Evolutionary conservation across 352 stramenopile genomes (phyloP).

Genomic region (Phytophthora chlamydospora): DNA sequence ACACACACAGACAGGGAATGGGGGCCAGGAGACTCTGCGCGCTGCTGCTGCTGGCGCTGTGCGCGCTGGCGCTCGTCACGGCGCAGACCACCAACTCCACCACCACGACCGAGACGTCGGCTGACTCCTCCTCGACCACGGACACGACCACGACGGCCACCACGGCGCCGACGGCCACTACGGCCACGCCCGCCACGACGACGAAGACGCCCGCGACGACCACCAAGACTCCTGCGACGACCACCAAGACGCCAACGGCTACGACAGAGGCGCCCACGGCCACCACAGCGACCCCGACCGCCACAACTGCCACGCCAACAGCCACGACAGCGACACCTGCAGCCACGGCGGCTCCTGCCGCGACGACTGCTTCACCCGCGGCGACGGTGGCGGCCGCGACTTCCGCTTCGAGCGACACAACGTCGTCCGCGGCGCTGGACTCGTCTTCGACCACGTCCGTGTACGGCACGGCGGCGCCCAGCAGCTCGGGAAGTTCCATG

Average conservation of each 20-base stretch:
- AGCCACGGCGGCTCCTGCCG: conserved; percentile 14
- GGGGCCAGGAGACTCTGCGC: conserved; percentile 19
- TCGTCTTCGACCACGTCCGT: conserved; percentile 46
- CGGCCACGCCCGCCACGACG: conserved; percentile 23
- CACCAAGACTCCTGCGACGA: conserved; percentile 27
- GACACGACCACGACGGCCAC: conserved; percentile 22
- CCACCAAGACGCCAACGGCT: conserved; percentile 21
- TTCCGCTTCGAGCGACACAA: conserved; percentile 33
- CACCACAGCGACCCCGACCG: conserved; percentile 18
- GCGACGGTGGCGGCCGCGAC: conserved; percentile 19
- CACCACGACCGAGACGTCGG: conserved; percentile 25
- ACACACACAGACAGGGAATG: conserved; percentile 12
- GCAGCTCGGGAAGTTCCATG: conserved; percentile 23
- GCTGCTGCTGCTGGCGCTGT: conserved; percentile 33
- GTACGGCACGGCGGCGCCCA: conserved; percentile 55
- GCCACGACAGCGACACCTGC: conserved; percentile 15
- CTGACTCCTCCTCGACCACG: conserved; percentile 15
- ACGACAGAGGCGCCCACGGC: conserved; percentile 26
- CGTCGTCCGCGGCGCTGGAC: conserved; percentile 39
- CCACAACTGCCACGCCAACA: conserved; percentile 22
- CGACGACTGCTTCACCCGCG: conserved; percentile 19
- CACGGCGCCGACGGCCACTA: conserved; percentile 25
- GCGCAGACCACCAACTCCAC: conserved; percentile 36
- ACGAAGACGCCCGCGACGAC: conserved; percentile 18
- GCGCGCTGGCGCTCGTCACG: conserved; percentile 23